Evolutionary conservation across 257 asterid genomes (phyloP).

Genomic region (Scutellaria minor): DNA sequence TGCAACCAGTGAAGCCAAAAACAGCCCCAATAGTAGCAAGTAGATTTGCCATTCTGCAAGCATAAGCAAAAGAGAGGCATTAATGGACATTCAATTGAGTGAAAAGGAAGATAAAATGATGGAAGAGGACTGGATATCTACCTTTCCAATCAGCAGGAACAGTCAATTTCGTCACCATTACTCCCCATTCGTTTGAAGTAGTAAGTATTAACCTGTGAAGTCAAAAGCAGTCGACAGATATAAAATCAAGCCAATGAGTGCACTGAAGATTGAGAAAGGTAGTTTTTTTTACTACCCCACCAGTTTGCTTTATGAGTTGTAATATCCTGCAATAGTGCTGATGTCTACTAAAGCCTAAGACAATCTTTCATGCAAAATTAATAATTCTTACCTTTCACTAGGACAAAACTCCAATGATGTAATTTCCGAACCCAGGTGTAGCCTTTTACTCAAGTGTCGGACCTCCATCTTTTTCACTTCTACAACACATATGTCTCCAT

Average conservation of each 20-base stretch:
- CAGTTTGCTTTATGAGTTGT: too few species aligned
- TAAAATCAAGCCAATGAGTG: background rate
- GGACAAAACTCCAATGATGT: slow-evolving; percentile 88
- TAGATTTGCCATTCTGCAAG: slow-evolving; percentile 96
- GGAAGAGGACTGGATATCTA: slow-evolving; percentile 34
- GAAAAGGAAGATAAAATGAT: background rate
- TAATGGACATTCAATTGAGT: background rate
- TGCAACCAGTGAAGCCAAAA: slow-evolving; percentile 73
- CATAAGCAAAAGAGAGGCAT: slow-evolving; percentile 8
- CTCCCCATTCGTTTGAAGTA: slow-evolving; percentile 88
- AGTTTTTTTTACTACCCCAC: too few species aligned
- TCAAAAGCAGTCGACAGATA: slow-evolving; percentile 1
- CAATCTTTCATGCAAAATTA: background rate
- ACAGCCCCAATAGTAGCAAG: slow-evolving; percentile 74
- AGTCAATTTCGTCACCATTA: slow-evolving; percentile 69
- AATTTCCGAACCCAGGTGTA: slow-evolving; percentile 82
- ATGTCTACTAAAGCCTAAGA: too few species aligned
- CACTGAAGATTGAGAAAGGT: too few species aligned
- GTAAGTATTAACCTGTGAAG: slow-evolving; percentile 80
- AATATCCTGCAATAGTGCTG: too few species aligned
- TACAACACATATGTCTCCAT: slow-evolving; percentile 88
- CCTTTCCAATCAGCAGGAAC: slow-evolving; percentile 99
- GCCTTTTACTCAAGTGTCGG: slow-evolving; percentile 80
- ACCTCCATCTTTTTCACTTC: slow-evolving; percentile 90
- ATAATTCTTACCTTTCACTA: slow-evolving; percentile 71